phyloP scores from a whole-genome alignment of 2,329 filamentous ascomycete species.

The Huntiella decipiens region DNA sequence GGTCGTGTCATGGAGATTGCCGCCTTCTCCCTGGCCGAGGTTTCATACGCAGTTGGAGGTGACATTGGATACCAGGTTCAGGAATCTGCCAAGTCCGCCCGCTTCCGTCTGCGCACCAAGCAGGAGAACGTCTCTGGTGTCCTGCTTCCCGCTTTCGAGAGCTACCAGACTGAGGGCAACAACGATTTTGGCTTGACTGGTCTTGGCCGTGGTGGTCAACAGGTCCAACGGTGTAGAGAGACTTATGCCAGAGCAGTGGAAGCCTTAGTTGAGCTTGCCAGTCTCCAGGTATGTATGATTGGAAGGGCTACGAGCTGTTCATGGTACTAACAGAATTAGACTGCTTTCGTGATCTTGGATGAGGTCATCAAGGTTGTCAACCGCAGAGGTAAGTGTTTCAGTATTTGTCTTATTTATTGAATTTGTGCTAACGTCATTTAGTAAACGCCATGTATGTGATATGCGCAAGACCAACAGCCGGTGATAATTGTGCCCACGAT shows the following conservation, averaged over 20 bases:
- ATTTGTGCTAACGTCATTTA: slow-evolving; percentile 19
- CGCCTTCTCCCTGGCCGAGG: slow-evolving; percentile 90
- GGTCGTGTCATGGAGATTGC: slow-evolving; percentile 98
- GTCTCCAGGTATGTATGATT: slow-evolving; percentile 45
- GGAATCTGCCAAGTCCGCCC: slow-evolving; percentile 80
- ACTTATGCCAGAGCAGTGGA: slow-evolving; percentile 93
- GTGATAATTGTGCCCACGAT: slow-evolving; percentile 19
- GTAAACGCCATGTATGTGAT: slow-evolving; percentile 72
- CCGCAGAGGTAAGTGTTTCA: slow-evolving; percentile 47
- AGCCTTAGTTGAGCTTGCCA: slow-evolving; percentile 84
- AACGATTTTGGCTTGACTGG: slow-evolving; percentile 95
- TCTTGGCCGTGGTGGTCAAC: slow-evolving; percentile 88
- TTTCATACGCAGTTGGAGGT: slow-evolving; percentile 89
- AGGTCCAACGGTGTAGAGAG: slow-evolving; percentile 85
- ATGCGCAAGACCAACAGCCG: slow-evolving; percentile 12
- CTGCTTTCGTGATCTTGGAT: slow-evolving; percentile 91
- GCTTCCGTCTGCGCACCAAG: slow-evolving; percentile 82
- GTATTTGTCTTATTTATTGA: slow-evolving; percentile 6
- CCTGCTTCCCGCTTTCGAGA: slow-evolving; percentile 82
- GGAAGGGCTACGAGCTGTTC: not conserved
- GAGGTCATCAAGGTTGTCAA: slow-evolving; percentile 99
- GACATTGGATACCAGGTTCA: slow-evolving; percentile 95
- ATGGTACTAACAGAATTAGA: slow-evolving; percentile 27
- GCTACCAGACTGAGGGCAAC: slow-evolving; percentile 69
- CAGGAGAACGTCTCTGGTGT: slow-evolving; percentile 98